Evolutionary conservation across 169 alveolate genomes (phyloP).

Genomic region (Plasmodium gonderi): DNA sequence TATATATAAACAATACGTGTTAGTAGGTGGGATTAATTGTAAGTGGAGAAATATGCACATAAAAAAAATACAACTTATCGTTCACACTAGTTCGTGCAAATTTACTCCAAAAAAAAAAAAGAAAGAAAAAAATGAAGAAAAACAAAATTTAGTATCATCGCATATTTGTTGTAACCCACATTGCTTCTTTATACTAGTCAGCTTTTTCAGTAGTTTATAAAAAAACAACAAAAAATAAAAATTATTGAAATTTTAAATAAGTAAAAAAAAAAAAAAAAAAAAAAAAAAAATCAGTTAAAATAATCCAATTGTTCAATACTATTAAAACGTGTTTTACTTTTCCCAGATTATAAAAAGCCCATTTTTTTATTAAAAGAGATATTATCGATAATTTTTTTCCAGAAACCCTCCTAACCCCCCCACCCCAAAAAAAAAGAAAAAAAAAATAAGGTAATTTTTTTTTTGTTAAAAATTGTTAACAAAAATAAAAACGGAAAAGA

Average conservation of each 20-base stretch:
- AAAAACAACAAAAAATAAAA: neutral
- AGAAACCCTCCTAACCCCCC: neutral
- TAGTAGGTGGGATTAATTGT: too few relatives aligned
- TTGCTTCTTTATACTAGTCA: too few relatives aligned
- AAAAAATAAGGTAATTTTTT: neutral
- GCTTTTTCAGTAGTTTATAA: too few relatives aligned
- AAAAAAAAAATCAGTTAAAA: neutral
- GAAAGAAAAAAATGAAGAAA: too few relatives aligned
- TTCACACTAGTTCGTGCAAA: too few relatives aligned
- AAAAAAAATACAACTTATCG: too few relatives aligned
- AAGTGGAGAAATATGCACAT: too few relatives aligned
- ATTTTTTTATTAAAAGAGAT: neutral
- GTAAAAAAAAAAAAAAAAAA: neutral
- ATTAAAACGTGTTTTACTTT: neutral
- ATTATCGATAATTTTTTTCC: slow-evolving; percentile 2
- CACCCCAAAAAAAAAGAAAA: neutral
- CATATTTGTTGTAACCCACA: too few relatives aligned
- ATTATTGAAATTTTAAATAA: neutral
- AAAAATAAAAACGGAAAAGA: neutral
- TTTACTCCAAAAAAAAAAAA: too few relatives aligned
- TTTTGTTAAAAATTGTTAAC: neutral
- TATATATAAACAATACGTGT: too few relatives aligned
- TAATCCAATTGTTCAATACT: too few relatives aligned
- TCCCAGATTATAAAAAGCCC: neutral
- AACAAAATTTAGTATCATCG: too few relatives aligned